Evolutionary conservation across 2,329 filamentous ascomycete genomes (phyloP).

Genomic region (Neospermospora avenae): DNA sequence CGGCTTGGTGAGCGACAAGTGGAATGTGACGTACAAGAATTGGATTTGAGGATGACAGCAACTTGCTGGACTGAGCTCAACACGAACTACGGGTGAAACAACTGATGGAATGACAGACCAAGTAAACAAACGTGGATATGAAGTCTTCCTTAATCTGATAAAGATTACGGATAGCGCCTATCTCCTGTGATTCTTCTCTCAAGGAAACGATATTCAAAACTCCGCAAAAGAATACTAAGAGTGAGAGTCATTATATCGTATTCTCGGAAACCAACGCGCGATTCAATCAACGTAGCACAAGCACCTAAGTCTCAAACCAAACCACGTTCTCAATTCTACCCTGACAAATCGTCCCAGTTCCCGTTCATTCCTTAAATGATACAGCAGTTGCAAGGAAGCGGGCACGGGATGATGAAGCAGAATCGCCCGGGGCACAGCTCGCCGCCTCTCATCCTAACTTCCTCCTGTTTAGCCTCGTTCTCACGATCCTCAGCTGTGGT

Average conservation of each 20-base stretch:
- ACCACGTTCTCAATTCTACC: not conserved
- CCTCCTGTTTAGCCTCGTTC: constrained; percentile 18
- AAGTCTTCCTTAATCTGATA: too few relatives aligned
- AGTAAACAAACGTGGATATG: too few relatives aligned
- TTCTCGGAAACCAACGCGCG: not conserved
- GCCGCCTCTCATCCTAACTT: constrained; percentile 33
- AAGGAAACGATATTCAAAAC: too few relatives aligned
- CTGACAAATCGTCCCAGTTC: not conserved
- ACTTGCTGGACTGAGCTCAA: too few relatives aligned
- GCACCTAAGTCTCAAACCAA: too few relatives aligned
- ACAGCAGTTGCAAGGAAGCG: constrained; percentile 33
- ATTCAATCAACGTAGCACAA: too few relatives aligned
- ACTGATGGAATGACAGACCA: too few relatives aligned
- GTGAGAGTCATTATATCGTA: not conserved
- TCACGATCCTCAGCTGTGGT: constrained; percentile 11
- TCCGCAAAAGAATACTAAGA: too few relatives aligned
- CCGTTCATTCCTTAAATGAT: constrained; percentile 20
- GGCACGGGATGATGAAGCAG: constrained; percentile 39
- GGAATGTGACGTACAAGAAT: constrained; percentile 15
- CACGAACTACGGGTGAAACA: too few relatives aligned
- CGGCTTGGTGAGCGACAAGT: constrained; percentile 9
- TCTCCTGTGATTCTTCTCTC: too few relatives aligned
- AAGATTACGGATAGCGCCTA: too few relatives aligned
- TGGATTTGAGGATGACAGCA: not conserved
- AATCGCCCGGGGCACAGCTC: constrained; percentile 37